Evolutionary conservation across 306 rosid genomes (phyloP), one percentile per base, ranked within the genome.

Genomic region (Prunus dulcis): DNA sequence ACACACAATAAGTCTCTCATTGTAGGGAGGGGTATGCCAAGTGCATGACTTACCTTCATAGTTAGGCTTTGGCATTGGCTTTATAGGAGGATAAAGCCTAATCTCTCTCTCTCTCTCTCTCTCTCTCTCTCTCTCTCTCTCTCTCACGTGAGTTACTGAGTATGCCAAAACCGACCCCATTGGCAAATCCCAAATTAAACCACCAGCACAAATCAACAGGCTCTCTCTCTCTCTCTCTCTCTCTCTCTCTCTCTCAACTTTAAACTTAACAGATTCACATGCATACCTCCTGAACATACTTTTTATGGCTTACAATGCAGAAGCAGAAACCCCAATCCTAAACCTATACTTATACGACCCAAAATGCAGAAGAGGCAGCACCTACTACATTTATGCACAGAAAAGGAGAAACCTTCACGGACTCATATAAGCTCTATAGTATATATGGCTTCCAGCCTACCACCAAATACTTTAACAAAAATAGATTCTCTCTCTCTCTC

Each of bases 381-480:
- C 38, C 38, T 4, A 30, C 12, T 3, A n/a, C 45, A 3, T 5
- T 34, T 13, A 28, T 9, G 30, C 9, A 63, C 3, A 30, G 45
- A 63, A 17, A 63, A 63, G 12, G 13, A 5, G 22, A 63, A 63
- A 52, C 67, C 23, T 86, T 87, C 93, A 87, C 89, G 89, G 93
- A 70, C 92, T 76, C 6, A 75, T 65, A 49, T 72, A 76, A 81
- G 43, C 43, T 38, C 2, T 38, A 38, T 38, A 38, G 43, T 38
- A 38, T 38, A 38, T 38, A 38, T 38, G 43, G 43, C 9, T 38
- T 38, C 43, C 43, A 38, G 43, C 41, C 41, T 34, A 5, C 41
- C 41, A 34, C 41, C 41, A 34, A 34, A 34, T 34, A 5, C 1
- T 34, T 34, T 34, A 34, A 34, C 41, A 34, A 34, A 34, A 6